A percentile compares a stretch with the other conserved stretches of the same genome.
Conservation (phyloP, 331 rosid genomes). For the Quercus lobata region DNA sequence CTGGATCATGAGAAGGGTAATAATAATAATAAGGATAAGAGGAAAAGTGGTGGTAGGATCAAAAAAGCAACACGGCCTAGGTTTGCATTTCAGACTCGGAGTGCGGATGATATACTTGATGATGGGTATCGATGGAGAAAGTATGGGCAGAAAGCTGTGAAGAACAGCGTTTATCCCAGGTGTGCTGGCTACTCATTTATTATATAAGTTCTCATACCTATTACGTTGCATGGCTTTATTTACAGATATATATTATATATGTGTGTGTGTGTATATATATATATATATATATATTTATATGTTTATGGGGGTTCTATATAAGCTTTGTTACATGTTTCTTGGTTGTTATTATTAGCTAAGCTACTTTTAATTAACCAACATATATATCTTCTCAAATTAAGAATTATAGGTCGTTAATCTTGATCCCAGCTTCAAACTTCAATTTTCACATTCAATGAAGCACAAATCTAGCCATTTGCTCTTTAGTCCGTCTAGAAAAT, state of each 20-base stretch:
- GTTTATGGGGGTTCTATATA: background rate
- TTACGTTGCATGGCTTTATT: background rate
- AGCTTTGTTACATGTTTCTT: background rate
- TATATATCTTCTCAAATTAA: background rate
- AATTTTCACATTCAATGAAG: too few relatives aligned
- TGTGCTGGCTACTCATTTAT: background rate
- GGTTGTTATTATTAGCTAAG: background rate
- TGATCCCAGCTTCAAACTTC: too few relatives aligned
- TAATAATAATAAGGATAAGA: constrained; percentile 15
- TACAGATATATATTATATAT: background rate
- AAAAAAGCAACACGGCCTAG: constrained; percentile 59
- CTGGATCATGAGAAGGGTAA: constrained; percentile 20
- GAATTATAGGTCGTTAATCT: background rate
- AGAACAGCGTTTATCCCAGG: constrained; percentile 84
- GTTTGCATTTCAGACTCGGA: constrained; percentile 87
- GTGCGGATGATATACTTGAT: constrained; percentile 88
- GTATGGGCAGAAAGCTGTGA: constrained; percentile 96
- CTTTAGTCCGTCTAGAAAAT: background rate
- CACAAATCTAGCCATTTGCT: too few relatives aligned
- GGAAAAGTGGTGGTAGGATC: constrained; percentile 26
- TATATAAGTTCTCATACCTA: background rate
- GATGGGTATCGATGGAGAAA: constrained; percentile 98
- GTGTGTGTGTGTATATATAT: too few relatives aligned
- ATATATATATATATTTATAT: too few relatives aligned
- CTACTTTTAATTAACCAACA: too few relatives aligned